Evolutionary conservation across 148 eudicot species (phyloP), one percentile per base, ranked within the genome.

Genomic region (Arctostaphylos glauca): DNA sequence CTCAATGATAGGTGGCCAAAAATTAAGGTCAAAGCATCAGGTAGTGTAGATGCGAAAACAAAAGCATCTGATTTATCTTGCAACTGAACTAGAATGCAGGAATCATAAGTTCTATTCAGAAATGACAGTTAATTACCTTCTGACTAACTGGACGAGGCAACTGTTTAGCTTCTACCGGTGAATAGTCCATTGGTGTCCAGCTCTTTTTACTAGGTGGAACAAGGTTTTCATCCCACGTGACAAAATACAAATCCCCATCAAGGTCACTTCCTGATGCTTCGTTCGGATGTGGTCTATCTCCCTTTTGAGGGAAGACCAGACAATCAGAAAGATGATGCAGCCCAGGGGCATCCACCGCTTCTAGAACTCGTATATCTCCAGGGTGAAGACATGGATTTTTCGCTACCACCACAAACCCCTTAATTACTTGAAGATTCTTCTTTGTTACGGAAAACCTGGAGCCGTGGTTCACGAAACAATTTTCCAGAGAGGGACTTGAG

Each of bases 341-440:
- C 13, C 75, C 89, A 1, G 98, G 97, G 25, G 81, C 88, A 81
- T 94, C 92, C 13, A 96, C 95, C 6, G 99, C 99, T 83, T 94
- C 92, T 75, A 96, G 75, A 67, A 96, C 84, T 79, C 99, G 84
- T 74, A 96, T 74, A 86, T 96, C 99, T 64, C 99, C 99, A 0
- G 99, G 99, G 83, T 96, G 99, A 81, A 96, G 97, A 84, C 99
- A 96, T 0, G 99, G 99, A 78, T 94, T 96, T 86, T 96, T 93
- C 10, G 95, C 93, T 0, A 96, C 86, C 58, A 89, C 93, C 58
- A 94, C 98, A 49, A 84, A 75, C 5, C 98, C 99, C 83, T 87
- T 87, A 7, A 93, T 85, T 12, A 92, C 91, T 77, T 86, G 58
- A 4, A 93, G 58, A 58, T 90, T 89, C 72, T 84, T 90, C 68